phyloP scores from a whole-genome alignment of 140 eudicot species.

The Stevia rebaudiana region DNA sequence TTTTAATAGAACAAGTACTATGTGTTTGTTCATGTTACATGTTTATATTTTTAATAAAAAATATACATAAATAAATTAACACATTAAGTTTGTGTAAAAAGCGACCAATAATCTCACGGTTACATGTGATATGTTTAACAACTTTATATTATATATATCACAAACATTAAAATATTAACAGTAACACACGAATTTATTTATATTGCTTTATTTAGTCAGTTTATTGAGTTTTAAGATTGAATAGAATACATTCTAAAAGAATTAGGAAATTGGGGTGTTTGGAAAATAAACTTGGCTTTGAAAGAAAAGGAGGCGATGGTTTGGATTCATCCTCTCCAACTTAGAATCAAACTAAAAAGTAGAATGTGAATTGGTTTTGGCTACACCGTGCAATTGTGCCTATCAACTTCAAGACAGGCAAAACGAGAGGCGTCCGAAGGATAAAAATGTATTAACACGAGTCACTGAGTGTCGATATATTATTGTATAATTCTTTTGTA shows the following conservation, averaged over 20 bases:
- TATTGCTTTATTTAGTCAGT: background rate
- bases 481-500: too few species aligned
- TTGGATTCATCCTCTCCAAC: background rate
- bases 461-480: background rate
- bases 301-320: too few species aligned
- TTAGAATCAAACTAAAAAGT: constrained; percentile 6
- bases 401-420: background rate
- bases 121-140: too few species aligned
- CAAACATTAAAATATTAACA: background rate
- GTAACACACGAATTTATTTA: background rate
- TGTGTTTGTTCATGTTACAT: too few species aligned
- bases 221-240: background rate
- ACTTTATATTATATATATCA: background rate
- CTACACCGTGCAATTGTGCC: background rate
- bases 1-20: too few species aligned
- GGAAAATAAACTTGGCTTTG: too few species aligned
- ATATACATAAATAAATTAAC: background rate
- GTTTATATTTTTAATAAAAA: too few species aligned
- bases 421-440: background rate
- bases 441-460: background rate
- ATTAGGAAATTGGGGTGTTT: background rate
- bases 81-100: too few species aligned
- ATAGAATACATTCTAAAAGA: background rate
- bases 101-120: too few species aligned
- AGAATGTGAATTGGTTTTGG: constrained; percentile 7